Evolutionary conservation across 805 yeast genomes (phyloP), one percentile per base, ranked within the genome.

Genomic region (Starmerella stellata): DNA sequence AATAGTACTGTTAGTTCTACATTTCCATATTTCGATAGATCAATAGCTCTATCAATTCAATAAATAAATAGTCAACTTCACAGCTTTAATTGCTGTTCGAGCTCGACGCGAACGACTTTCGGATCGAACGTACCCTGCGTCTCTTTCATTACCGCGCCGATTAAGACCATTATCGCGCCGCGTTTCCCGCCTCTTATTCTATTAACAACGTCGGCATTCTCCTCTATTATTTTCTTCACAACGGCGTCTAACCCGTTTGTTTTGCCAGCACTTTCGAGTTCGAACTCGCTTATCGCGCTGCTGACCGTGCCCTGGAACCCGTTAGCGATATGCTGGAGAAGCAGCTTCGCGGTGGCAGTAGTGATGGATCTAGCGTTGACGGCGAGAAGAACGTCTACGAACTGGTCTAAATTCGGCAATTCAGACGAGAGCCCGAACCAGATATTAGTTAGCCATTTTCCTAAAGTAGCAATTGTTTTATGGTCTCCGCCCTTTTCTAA

Each of bases 391-490:
- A 87, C 55, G 30, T 73, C 72, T 0, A 72, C 63, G 32, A 85
- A 62, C 30, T 59, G 62, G 1, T 51, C 40, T 0, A 69, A 62
- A 44, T 40, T 29, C 51, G 43, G 39, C 14, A 70, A 62, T 51
- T 71, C 74, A 5, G 72, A 64, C 43, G 80, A 62, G 13, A 71
- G 62, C 0, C 95, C 95, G 15, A 81, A 51, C 30, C 82, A 59
- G 45, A 81, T 85, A 57, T 87, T 85, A 5, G 81, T 71, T 7
- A 82, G 56, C 93, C 94, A 87, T 52, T 78, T 80, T 21, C 74
- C 72, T 2, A 72, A 73, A 30, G 61, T 42, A 63, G 71, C 7
- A 54, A 49, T 14, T 52, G 52, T 39, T 17, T n/a, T 19, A 8
- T 34, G 19, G 45, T 46, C 7, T 41, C 51, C 32, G 11, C 47